A percentile compares a stretch with the other conserved stretches of the same genome.
phyloP scores from a whole-genome alignment of 495 filamentous ascomycete genomes.

The Daldinia loculata region DNA sequence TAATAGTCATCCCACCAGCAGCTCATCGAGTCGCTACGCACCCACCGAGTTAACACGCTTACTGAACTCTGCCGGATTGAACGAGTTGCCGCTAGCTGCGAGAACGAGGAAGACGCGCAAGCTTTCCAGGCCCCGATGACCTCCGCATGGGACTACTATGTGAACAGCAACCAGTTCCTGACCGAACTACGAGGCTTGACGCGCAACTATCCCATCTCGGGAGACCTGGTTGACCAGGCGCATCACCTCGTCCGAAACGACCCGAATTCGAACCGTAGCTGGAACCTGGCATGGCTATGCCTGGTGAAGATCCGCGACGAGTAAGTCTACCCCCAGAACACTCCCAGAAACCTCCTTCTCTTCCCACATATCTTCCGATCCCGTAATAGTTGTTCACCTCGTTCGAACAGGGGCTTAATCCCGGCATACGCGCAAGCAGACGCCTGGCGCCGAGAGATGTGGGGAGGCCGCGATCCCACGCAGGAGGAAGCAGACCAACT shows the following conservation, averaged over 20 bases:
- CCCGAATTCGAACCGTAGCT: slow-evolving; percentile 71
- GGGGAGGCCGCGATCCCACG: slow-evolving; percentile 68
- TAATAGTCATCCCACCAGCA: slow-evolving; percentile 47
- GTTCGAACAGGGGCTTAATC: slow-evolving; percentile 62
- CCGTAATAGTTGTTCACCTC: background rate
- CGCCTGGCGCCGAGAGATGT: slow-evolving; percentile 74
- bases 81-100: slow-evolving; percentile 64
- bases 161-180: slow-evolving; percentile 76
- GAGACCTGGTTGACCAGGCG: slow-evolving; percentile 71
- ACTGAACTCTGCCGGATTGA: slow-evolving; percentile 80
- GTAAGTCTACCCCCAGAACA: slow-evolving; percentile 54
- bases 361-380: background rate
- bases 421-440: slow-evolving; percentile 66
- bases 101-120: slow-evolving; percentile 64
- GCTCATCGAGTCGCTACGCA: slow-evolving; percentile 63
- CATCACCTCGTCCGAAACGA: slow-evolving; percentile 71
- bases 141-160: slow-evolving; percentile 76
- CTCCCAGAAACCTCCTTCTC: background rate
- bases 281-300: slow-evolving; percentile 81
- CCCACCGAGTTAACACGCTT: slow-evolving; percentile 75
- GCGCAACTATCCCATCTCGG: slow-evolving; percentile 75
- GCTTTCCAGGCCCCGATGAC: slow-evolving; percentile 69
- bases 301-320: slow-evolving; percentile 72
- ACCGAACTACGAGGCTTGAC: slow-evolving; percentile 75
- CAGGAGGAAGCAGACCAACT: slow-evolving; percentile 65